A percentile compares a stretch with the other conserved stretches of the same genome.
Conservation (phyloP, 1,284 basidiomycete species). For the Cyathus pygmaeus region DNA sequence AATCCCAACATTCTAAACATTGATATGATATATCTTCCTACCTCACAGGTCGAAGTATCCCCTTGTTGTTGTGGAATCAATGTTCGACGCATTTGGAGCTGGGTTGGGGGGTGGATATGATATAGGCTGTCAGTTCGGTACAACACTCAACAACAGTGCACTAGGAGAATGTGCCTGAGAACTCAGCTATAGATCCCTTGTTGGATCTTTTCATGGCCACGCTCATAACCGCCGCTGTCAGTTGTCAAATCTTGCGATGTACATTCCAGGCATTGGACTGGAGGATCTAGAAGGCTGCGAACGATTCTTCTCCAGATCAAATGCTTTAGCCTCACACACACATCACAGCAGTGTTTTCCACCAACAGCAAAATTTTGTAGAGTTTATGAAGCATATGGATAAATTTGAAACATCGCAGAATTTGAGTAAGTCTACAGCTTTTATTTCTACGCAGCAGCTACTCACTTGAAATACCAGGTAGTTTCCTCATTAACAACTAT, state of each 20-base stretch:
- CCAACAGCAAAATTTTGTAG: constrained; percentile 29
- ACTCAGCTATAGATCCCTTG: constrained; percentile 17
- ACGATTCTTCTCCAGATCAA: constrained; percentile 37
- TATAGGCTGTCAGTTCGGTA: constrained; percentile 29
- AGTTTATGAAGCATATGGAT: constrained; percentile 23
- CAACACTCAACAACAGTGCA: constrained; percentile 21
- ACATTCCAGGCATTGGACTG: constrained; percentile 31
- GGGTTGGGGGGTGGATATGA: constrained; percentile 35
- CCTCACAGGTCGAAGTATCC: constrained; percentile 42
- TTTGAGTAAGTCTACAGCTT: constrained; percentile 11
- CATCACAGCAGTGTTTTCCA: constrained; percentile 31
- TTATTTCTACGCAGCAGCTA: neutral
- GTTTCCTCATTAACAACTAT: constrained; percentile 35
- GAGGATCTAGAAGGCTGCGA: constrained; percentile 42
- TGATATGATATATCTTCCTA: too few relatives aligned
- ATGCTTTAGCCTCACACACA: constrained; percentile 23
- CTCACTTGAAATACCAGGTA: constrained; percentile 8
- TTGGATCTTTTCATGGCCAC: constrained; percentile 40
- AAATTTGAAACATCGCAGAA: constrained; percentile 20
- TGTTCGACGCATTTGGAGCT: constrained; percentile 32
- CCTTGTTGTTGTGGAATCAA: constrained; percentile 30
- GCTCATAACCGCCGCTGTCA: constrained; percentile 39
- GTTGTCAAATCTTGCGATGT: constrained; percentile 27
- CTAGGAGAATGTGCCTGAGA: constrained; percentile 15
- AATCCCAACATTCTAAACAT: constrained; percentile 1